Evolutionary conservation across 2,329 filamentous ascomycete species (phyloP).

Genomic region (Sporothrix humicola): DNA sequence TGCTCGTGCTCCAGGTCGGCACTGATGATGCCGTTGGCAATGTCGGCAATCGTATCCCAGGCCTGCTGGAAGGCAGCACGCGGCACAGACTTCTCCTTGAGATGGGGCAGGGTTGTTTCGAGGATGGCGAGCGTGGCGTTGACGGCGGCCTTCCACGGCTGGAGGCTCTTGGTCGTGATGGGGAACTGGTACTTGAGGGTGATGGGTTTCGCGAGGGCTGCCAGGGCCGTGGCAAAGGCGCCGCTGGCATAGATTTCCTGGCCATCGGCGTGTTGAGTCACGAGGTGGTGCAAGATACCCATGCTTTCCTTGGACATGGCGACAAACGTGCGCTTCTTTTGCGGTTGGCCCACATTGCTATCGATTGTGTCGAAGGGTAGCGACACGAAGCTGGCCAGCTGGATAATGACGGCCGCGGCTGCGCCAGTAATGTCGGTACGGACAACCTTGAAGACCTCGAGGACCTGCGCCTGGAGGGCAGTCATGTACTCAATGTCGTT

Average conservation of each 20-base stretch:
- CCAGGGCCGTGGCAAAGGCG: slow-evolving; percentile 68
- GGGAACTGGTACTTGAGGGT: slow-evolving; percentile 80
- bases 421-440: slow-evolving; percentile 69
- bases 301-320: slow-evolving; percentile 87
- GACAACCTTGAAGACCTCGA: slow-evolving; percentile 71
- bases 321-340: slow-evolving; percentile 76
- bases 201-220: slow-evolving; percentile 72
- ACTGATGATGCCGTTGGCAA: slow-evolving; percentile 71
- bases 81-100: slow-evolving; percentile 57
- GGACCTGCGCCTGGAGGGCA: slow-evolving; percentile 70
- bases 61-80: slow-evolving; percentile 59
- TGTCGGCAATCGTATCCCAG: slow-evolving; percentile 72
- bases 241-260: slow-evolving; percentile 72
- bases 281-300: slow-evolving; percentile 66
- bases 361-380: slow-evolving; percentile 65
- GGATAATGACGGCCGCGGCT: slow-evolving; percentile 69
- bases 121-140: slow-evolving; percentile 72
- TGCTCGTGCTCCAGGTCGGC: slow-evolving; percentile 62
- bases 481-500: slow-evolving; percentile 76
- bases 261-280: slow-evolving; percentile 64
- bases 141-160: slow-evolving; percentile 82
- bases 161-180: slow-evolving; percentile 70
- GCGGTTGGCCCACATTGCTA: slow-evolving; percentile 32
- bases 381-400: slow-evolving; percentile 72
- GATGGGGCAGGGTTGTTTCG: slow-evolving; percentile 65